Conservation (phyloP, 257 asterid genomes). For the Verbascum thapsus region DNA sequence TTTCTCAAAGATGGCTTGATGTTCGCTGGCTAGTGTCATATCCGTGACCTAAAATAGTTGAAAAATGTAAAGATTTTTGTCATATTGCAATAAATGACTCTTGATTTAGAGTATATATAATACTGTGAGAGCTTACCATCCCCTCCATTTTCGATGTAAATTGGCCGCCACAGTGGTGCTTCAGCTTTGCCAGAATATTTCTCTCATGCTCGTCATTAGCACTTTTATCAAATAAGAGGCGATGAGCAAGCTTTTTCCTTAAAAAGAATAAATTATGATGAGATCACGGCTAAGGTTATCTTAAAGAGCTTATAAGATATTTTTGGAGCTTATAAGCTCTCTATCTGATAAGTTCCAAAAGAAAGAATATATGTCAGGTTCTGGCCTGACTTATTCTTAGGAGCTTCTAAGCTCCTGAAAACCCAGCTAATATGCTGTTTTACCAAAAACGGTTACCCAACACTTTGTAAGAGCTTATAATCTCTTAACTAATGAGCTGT, state of each 20-base stretch:
- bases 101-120: not conserved
- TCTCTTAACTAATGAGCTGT: too few species aligned
- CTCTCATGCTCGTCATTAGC: conserved; percentile 99
- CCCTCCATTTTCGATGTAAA: conserved; percentile 99
- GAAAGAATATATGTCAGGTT: too few species aligned
- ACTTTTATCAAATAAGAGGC: conserved; percentile 93
- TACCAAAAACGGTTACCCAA: too few species aligned
- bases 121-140: too few species aligned
- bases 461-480: too few species aligned
- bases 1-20: conserved; percentile 86
- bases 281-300: not conserved
- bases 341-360: too few species aligned
- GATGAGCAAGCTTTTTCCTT: conserved; percentile 96
- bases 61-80: conserved; percentile 13
- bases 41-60: conserved; percentile 75
- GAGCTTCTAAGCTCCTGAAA: too few species aligned
- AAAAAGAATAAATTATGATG: conserved; percentile 7
- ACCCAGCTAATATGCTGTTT: too few species aligned
- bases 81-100: not conserved
- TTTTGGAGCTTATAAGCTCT: too few species aligned
- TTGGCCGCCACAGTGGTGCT: conserved; percentile 99
- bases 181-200: conserved; percentile 90
- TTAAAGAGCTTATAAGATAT: too few species aligned
- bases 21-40: conserved; percentile 94
- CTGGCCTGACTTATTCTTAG: too few species aligned